A percentile compares a stretch with the other conserved stretches of the same genome.
Conservation (phyloP, 1,284 basidiomycete species). For the Melampsora americana region DNA sequence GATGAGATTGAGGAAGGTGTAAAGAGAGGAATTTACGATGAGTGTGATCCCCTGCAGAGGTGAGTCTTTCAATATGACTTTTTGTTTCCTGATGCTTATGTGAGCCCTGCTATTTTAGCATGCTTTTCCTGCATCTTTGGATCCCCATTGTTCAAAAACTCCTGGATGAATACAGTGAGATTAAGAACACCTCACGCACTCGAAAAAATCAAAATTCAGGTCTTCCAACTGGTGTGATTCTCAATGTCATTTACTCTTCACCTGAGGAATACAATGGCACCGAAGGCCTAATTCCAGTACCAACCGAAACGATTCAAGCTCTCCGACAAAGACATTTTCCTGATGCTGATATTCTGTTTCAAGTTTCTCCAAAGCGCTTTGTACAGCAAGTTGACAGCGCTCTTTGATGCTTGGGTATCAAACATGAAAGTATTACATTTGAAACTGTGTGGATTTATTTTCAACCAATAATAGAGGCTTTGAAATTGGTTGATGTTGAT, state of each 20-base stretch:
- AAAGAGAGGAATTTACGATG: neutral
- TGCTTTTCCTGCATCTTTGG: conserved; percentile 14
- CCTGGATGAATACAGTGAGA: neutral
- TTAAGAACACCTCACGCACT: neutral
- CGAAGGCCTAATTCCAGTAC: conserved; percentile 6
- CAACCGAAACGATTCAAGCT: neutral
- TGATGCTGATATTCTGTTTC: neutral
- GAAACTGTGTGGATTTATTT: too few species aligned
- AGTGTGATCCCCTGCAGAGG: neutral
- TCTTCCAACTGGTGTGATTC: conserved; percentile 8
- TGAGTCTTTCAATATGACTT: neutral
- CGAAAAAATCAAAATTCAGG: neutral
- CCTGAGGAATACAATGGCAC: conserved; percentile 13
- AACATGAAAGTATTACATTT: too few species aligned
- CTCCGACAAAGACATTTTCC: conserved; percentile 1
- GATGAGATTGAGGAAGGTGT: neutral
- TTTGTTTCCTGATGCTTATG: neutral
- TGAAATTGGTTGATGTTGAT: too few species aligned
- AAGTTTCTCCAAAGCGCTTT: neutral
- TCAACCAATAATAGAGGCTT: too few species aligned
- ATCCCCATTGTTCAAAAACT: neutral
- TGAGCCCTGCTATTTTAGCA: neutral
- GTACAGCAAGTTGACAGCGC: too few species aligned
- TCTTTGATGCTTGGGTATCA: too few species aligned
- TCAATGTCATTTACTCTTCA: conserved; percentile 5